Percentiles rank a stretch among this genome's conserved stretches.
phyloP scores from a whole-genome alignment of 23 red algal genomes.

The Cyanidioschyzon merolae region DNA sequence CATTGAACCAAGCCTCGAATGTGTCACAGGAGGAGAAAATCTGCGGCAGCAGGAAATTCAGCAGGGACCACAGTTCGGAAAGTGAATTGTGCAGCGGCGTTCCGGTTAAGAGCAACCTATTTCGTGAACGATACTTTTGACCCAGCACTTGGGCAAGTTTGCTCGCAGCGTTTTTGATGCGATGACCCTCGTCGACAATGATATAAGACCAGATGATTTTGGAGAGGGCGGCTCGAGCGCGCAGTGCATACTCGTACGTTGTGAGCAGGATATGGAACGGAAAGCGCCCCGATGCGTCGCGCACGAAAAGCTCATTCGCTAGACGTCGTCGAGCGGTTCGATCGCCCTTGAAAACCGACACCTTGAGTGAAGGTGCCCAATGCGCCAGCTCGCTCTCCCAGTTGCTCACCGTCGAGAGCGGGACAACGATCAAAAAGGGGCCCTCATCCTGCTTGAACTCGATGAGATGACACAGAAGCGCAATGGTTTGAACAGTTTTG shows the following conservation, averaged over 20 bases:
- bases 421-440: constrained; percentile 86
- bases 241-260: constrained; percentile 78
- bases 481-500: constrained; percentile 96
- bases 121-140: constrained; percentile 54
- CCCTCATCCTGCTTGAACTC: constrained; percentile 66
- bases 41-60: constrained; percentile 88
- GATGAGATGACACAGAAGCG: constrained; percentile 68
- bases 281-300: constrained; percentile 26
- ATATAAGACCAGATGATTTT: constrained; percentile 75
- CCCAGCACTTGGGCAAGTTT: constrained; percentile 71
- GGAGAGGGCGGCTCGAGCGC: constrained; percentile 44
- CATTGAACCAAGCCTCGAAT: constrained; percentile 91
- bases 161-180: constrained; percentile 94
- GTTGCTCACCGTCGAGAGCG: constrained; percentile 81
- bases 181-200: constrained; percentile 95
- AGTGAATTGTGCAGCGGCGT: constrained; percentile 97
- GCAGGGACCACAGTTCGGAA: constrained; percentile 89
- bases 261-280: constrained; percentile 89
- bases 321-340: constrained; percentile 20
- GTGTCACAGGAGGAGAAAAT: constrained; percentile 89
- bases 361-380: constrained; percentile 70
- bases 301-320: constrained; percentile 32
- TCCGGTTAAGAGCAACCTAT: constrained; percentile 81
- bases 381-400: constrained; percentile 79
- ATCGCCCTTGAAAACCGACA: constrained; percentile 76